These are phyloP conservation scores for Emmonsia crescens DNA, from an alignment of 2,329 filamentous ascomycete species.

Conservation along the genomic window DNA sequence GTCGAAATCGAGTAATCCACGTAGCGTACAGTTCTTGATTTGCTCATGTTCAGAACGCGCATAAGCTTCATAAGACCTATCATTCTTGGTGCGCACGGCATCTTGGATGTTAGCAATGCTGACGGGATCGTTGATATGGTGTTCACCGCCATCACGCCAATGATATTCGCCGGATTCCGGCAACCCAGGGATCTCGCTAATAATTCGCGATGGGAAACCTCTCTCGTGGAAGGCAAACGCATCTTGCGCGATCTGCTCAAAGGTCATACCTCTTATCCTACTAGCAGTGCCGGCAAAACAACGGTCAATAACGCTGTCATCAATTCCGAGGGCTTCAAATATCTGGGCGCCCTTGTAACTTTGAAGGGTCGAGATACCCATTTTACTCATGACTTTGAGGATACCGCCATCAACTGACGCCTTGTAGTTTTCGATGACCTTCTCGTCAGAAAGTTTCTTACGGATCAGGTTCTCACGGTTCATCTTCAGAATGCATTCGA, in stretches of 20 bases:
- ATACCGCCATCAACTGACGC: conserved; percentile 94
- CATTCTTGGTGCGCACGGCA: conserved; percentile 91
- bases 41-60: conserved; percentile 87
- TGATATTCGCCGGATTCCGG: conserved; percentile 94
- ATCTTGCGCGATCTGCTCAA: conserved; percentile 86
- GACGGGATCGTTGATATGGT: conserved; percentile 87
- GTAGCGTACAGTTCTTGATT: conserved; percentile 91
- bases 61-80: conserved; percentile 97
- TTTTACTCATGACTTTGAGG: conserved; percentile 98
- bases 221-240: conserved; percentile 91
- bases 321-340: conserved; percentile 88
- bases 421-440: conserved; percentile 90
- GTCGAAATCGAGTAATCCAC: conserved; percentile 90
- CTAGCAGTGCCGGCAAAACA: conserved; percentile 93
- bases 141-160: conserved; percentile 92
- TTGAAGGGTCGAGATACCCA: conserved; percentile 94
- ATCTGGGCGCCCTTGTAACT: conserved; percentile 98
- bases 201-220: conserved; percentile 72
- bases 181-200: conserved; percentile 66
- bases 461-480: conserved; percentile 86
- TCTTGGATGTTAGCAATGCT: conserved; percentile 97
- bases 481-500: conserved; percentile 96
- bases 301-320: conserved; percentile 81
- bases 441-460: conserved; percentile 72
- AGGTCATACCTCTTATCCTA: conserved; percentile 87